Evolutionary conservation across 2,329 filamentous ascomycete genomes (phyloP).

Genomic region (Didymella exigua): DNA sequence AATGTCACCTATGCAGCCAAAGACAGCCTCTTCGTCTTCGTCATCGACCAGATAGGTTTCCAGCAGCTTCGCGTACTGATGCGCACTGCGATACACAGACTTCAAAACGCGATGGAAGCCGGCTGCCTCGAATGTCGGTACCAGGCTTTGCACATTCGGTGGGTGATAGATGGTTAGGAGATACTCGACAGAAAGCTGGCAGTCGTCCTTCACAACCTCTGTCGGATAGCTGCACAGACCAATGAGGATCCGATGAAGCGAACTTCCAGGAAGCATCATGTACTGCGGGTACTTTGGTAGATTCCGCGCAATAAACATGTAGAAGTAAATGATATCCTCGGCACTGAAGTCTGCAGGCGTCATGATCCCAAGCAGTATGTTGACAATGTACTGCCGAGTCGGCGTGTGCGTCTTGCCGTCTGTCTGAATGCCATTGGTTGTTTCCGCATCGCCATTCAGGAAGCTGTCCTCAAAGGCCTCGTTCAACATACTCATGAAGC

Average conservation of each 20-base stretch:
- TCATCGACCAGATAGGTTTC: conserved; percentile 84
- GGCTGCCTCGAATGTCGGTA: conserved; percentile 78
- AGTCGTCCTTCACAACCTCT: conserved; percentile 83
- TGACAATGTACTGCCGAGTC: conserved; percentile 90
- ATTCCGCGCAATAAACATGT: conserved; percentile 98
- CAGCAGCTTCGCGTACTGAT: conserved; percentile 78
- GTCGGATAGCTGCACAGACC: conserved; percentile 86
- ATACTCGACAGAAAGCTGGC: conserved; percentile 96
- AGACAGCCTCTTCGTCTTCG: conserved; percentile 75
- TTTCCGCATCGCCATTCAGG: conserved; percentile 78
- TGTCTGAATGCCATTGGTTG: conserved; percentile 58
- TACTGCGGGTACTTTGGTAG: conserved; percentile 97
- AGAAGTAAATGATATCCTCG: conserved; percentile 88
- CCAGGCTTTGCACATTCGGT: conserved; percentile 74
- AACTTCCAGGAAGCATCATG: conserved; percentile 84
- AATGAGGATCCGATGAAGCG: conserved; percentile 77
- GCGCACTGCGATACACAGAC: conserved; percentile 79
- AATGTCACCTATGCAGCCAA: conserved; percentile 78
- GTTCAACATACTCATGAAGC: conserved; percentile 92
- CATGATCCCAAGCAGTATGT: conserved; percentile 91
- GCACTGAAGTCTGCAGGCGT: conserved; percentile 73
- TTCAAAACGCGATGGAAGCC: conserved; percentile 92
- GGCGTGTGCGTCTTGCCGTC: conserved; percentile 62
- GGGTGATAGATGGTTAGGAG: conserved; percentile 92
- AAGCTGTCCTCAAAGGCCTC: conserved; percentile 97